Evolutionary conservation across 768 basidiomycete species (phyloP), one percentile per base, ranked within the genome.

Genomic region (Termitomyces sp.): DNA sequence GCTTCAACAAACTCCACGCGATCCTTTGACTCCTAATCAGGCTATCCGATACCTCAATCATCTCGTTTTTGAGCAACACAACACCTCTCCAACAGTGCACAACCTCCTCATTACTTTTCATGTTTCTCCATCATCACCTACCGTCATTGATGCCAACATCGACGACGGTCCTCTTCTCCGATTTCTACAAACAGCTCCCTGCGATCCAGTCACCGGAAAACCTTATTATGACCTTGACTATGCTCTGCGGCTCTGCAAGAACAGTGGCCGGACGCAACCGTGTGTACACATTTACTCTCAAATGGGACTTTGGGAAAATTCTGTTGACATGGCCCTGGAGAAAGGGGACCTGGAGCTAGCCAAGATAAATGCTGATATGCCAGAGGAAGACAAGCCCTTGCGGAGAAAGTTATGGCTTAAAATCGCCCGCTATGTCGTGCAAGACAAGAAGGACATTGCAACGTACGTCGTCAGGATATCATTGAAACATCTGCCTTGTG

Each of bases 161-260:
- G 90, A 92, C 60, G 91, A 93, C 59, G 89, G 81, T 3, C 84
- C 86, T 10, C 76, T 94, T 5, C 74, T 93, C 19, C 86, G 88
- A 21, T 98, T 97, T 75, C 80, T 99, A 25, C 82, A 83, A 17
- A 81, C 81, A 1, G 88, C 91, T 0, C 94, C 94, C 1, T 80
- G 83, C 17, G 85, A 98, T 68, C 88, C 93, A 0, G 69, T 89
- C 30, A 92, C 91, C 0, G 84, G 83, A 6, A 86, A 85, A 66
- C 96, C 96, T 2, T 96, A 94, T 68, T 98, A 94, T 70, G 94
- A 98, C 65, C 82, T 99, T 47, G 97, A 99, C 72, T 99, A 98
- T 68, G 97, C 97, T 1, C 69, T 99, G 55, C 84, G 97, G 17
- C 71, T 98, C 43, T 98, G 95, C 77, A 95, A 92, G 67, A 82